Evolutionary conservation across 108 stramenopile species (phyloP), one percentile per base, ranked within the genome.

Genomic region (Cyclotella atomus): DNA sequence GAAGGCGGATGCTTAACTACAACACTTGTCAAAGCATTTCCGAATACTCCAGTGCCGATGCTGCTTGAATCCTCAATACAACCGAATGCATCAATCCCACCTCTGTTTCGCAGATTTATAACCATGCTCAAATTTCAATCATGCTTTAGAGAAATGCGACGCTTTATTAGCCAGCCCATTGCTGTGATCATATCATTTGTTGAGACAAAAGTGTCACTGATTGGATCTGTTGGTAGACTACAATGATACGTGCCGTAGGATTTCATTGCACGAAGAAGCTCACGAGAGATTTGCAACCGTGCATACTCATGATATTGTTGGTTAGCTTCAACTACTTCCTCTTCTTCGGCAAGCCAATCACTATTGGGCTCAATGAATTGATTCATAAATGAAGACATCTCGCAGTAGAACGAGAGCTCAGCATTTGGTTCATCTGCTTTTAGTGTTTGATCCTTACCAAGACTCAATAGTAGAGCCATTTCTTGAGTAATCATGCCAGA

Each of bases 121-220:
- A 79, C 78, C 78, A 73, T 73, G 36, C 72, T 74, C 1, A 73
- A 33, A 28, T 68, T 74, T 72, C 72, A 79, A 2, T 71, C 78
- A n/a, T 28, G 16, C 55, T 52, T 2, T 9, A 25, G 10, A 10
- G 69, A 16, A 0, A 68, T 34, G 2, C 46, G 54, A 34, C 78
- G 68, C 35, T 79, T 73, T 15, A 79, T 21, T 50, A 79, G 27
- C 78, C 78, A 79, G 21, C 78, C 66, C 34, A 68, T 68, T 35
- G 78, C 78, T 19, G 78, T 67, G 29, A 79, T 36, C 78, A 79
- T 73, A 44, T 79, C 78, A 53, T 79, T 79, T 41, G 72, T 73
- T 29, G 78, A 79, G 17, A 79, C 71, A 50, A 73, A 79, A 23
- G 41, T 27, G 20, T 33, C 17, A 41, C 27, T 6, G 30, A 16